phyloP scores from a whole-genome alignment of 306 rosid species.

The barrel medic (Medicago truncatula) region MtrunA17r5.0-ANR NC_053043.1:3528001-3528500 shows the following conservation, averaged over 20 bases:
- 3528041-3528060: not conserved
- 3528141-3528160: not conserved
- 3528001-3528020: conserved; percentile 4
- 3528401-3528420: not conserved
- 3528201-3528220: not conserved
- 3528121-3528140: not conserved
- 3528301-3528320: not conserved
- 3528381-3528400: not conserved
- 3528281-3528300: not conserved
- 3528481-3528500: not conserved
- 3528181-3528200: not conserved
- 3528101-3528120: not conserved
- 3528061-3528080: not conserved
- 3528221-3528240: not conserved
- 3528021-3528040: not conserved
- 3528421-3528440: not conserved
- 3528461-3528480: not conserved
- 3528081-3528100: not conserved
- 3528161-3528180: not conserved
- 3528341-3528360: not conserved
- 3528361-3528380: not conserved
- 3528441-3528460: not conserved
- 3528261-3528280: not conserved
- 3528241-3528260: not conserved
- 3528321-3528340: not conserved